A percentile compares a stretch with the other conserved stretches of the same genome.
phyloP scores from a whole-genome alignment of 1,284 basidiomycete genomes.

The Trametes polyzona region DNA sequence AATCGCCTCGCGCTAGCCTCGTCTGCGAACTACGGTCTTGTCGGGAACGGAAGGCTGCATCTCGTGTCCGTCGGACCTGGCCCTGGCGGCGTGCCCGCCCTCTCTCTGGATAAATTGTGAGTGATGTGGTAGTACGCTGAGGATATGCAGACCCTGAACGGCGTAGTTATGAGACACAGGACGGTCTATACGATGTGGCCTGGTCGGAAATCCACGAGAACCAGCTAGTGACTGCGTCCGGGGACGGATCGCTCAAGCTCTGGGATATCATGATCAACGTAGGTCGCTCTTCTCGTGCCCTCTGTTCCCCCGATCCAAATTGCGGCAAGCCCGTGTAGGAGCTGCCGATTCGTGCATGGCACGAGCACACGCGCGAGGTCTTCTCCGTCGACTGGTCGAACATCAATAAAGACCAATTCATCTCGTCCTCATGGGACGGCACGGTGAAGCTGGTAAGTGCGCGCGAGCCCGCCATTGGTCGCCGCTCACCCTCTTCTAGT shows the following conservation, averaged over 20 bases:
- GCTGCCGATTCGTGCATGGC: constrained; percentile 89
- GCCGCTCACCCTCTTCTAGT: constrained; percentile 51
- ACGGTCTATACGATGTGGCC: constrained; percentile 90
- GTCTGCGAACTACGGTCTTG: constrained; percentile 92
- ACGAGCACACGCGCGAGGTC: constrained; percentile 91
- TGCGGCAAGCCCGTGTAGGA: constrained; percentile 58
- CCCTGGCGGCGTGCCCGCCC: constrained; percentile 46
- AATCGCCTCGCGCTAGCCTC: constrained; percentile 85
- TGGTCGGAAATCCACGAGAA: constrained; percentile 97
- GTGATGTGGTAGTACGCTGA: constrained; percentile 24
- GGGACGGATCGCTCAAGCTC: constrained; percentile 89
- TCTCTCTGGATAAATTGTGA: constrained; percentile 72
- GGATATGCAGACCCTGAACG: constrained; percentile 25
- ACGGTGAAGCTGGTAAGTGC: constrained; percentile 80
- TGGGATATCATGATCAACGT: constrained; percentile 93
- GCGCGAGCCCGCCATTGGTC: neutral
- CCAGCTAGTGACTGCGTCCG: constrained; percentile 87
- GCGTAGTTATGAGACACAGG: constrained; percentile 89
- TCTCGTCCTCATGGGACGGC: constrained; percentile 93
- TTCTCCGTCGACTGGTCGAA: constrained; percentile 99
- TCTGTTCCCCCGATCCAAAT: constrained; percentile 27
- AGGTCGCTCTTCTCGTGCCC: constrained; percentile 34
- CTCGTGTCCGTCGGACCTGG: constrained; percentile 59
- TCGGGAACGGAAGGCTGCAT: constrained; percentile 91
- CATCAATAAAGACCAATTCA: constrained; percentile 88